phyloP scores from a whole-genome alignment of 495 filamentous ascomycete species.

The Alectoria sarmentosa region DNA sequence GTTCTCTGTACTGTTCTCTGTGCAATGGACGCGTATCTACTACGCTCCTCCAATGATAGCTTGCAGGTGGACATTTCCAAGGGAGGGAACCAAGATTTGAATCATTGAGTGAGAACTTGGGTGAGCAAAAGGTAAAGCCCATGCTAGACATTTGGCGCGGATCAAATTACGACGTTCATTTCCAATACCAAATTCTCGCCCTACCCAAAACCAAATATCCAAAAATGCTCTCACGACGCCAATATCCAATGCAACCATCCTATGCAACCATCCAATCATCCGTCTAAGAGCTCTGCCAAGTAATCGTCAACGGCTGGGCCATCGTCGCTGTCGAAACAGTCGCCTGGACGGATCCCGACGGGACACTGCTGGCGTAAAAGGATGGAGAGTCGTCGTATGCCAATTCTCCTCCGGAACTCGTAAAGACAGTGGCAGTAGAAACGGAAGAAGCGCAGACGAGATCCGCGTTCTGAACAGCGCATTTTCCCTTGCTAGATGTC shows the following conservation, averaged over 20 bases:
- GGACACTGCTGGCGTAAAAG: constrained; percentile 53
- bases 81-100: too few relatives aligned
- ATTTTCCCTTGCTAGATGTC: constrained; percentile 52
- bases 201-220: too few relatives aligned
- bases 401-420: constrained; percentile 38
- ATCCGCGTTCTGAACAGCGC: constrained; percentile 40
- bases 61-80: too few relatives aligned
- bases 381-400: constrained; percentile 42
- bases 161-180: too few relatives aligned
- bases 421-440: constrained; percentile 38
- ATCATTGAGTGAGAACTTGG: too few relatives aligned
- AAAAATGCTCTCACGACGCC: background rate
- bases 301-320: constrained; percentile 29
- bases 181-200: too few relatives aligned
- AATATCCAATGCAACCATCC: background rate
- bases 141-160: too few relatives aligned
- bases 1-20: too few relatives aligned
- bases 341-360: constrained; percentile 42
- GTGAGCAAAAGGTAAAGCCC: too few relatives aligned
- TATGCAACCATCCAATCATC: background rate
- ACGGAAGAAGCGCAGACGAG: constrained; percentile 47
- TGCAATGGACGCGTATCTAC: too few relatives aligned
- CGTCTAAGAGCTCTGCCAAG: constrained; percentile 23
- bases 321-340: constrained; percentile 30
- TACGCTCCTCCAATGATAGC: too few relatives aligned